A percentile compares a stretch with the other conserved stretches of the same genome.
phyloP scores from a whole-genome alignment of 1,284 basidiomycete species.

The Kalmanozyma brasiliensis region DNA sequence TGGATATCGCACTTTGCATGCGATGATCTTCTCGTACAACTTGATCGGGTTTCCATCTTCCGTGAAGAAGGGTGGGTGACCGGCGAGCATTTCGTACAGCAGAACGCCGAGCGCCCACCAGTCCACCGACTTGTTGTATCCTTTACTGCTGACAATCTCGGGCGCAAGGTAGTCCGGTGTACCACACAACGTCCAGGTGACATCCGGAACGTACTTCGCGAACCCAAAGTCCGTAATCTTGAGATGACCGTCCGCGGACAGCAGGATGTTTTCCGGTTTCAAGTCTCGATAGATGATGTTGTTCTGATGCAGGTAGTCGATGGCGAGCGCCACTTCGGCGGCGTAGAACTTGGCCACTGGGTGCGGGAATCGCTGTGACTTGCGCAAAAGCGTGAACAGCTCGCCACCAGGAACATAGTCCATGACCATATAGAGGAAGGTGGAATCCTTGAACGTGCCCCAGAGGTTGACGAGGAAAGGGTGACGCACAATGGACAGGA shows the following conservation, averaged over 20 bases:
- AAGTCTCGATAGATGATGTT: slow-evolving; percentile 97
- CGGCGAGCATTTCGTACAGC: slow-evolving; percentile 73
- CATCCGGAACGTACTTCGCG: slow-evolving; percentile 87
- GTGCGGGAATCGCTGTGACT: slow-evolving; percentile 87
- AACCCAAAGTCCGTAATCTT: slow-evolving; percentile 99
- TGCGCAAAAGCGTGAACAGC: slow-evolving; percentile 75
- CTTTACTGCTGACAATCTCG: slow-evolving; percentile 78
- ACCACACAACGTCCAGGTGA: slow-evolving; percentile 95
- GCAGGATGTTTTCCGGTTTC: slow-evolving; percentile 95
- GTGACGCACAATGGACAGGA: slow-evolving; percentile 88
- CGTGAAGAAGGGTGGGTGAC: slow-evolving; percentile 67
- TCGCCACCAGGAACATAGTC: slow-evolving; percentile 99
- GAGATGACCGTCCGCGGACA: slow-evolving; percentile 93
- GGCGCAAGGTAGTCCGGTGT: slow-evolving; percentile 81
- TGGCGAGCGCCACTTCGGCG: slow-evolving; percentile 92
- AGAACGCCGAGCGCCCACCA: slow-evolving; percentile 98
- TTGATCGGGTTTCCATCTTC: slow-evolving; percentile 75
- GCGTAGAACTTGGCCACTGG: slow-evolving; percentile 99
- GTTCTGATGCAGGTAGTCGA: slow-evolving; percentile 88
- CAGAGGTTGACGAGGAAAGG: slow-evolving; percentile 98
- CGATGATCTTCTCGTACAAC: slow-evolving; percentile 93
- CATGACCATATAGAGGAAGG: slow-evolving; percentile 99
- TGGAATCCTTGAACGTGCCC: slow-evolving; percentile 93
- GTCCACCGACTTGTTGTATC: slow-evolving; percentile 97
- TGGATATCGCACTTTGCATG: slow-evolving; percentile 89